phyloP scores from a whole-genome alignment of 2,329 filamentous ascomycete species.

The Paecilomyces fulvus region DNA sequence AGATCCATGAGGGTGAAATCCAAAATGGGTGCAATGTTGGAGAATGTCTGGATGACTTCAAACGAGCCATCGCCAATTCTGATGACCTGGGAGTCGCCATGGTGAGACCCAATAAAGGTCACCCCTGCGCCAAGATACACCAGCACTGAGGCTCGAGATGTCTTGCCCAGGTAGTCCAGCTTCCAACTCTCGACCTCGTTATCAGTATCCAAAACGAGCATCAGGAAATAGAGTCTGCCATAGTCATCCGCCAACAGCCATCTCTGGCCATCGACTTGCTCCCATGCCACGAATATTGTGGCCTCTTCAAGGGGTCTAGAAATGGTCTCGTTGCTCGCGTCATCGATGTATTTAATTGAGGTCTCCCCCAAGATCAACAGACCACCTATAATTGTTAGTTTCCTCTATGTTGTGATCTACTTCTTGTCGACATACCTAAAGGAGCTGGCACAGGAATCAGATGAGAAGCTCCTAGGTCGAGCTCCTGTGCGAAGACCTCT shows the following conservation, averaged over 20 bases:
- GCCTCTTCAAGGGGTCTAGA: constrained; percentile 60
- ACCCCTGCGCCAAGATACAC: constrained; percentile 62
- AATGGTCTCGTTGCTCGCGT: constrained; percentile 59
- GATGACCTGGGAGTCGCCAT: constrained; percentile 83
- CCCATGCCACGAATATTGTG: constrained; percentile 88
- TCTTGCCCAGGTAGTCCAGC: constrained; percentile 57
- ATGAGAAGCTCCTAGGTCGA: constrained; percentile 54
- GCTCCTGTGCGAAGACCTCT: constrained; percentile 42
- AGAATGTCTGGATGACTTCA: constrained; percentile 62
- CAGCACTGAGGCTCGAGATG: constrained; percentile 67
- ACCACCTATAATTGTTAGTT: constrained; percentile 49
- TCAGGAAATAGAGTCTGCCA: constrained; percentile 74
- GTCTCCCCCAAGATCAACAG: constrained; percentile 72
- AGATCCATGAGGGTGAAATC: constrained; percentile 97
- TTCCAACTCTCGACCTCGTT: constrained; percentile 65
- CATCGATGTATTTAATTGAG: constrained; percentile 75
- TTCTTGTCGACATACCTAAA: constrained; percentile 30
- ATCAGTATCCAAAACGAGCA: constrained; percentile 57
- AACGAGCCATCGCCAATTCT: constrained; percentile 54
- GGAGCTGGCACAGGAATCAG: constrained; percentile 54
- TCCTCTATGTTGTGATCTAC: neutral
- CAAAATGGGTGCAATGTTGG: constrained; percentile 82
- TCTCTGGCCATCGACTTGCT: constrained; percentile 67
- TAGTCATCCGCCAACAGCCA: constrained; percentile 93
- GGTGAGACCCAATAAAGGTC: constrained; percentile 84